Conservation (phyloP, 768 basidiomycete species). For the Lactarius sp. region DNA sequence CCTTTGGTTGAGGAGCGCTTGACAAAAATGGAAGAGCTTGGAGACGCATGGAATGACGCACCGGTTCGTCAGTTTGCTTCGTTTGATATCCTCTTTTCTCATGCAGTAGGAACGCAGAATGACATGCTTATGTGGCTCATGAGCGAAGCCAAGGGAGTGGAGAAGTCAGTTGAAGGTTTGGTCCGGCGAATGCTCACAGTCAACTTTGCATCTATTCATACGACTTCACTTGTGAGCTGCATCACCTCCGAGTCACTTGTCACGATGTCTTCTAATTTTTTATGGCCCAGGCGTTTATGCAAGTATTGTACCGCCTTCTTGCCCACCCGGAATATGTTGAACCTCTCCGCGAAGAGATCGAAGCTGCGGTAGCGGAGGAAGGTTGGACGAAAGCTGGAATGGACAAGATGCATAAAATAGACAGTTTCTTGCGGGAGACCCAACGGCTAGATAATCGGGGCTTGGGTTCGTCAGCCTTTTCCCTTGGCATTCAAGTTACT, state of each 20-base stretch:
- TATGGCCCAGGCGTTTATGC: background rate
- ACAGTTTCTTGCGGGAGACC: conserved; percentile 30
- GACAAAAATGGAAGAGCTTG: conserved; percentile 22
- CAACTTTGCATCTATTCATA: conserved; percentile 39
- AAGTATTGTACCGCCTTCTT: conserved; percentile 26
- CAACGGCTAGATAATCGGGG: conserved; percentile 19
- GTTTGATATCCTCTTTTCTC: background rate
- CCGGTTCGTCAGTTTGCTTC: conserved; percentile 2
- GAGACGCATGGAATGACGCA: background rate
- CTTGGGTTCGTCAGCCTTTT: background rate
- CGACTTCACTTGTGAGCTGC: conserved; percentile 31
- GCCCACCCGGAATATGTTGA: conserved; percentile 27
- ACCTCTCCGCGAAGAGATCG: conserved; percentile 28
- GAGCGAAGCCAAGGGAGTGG: conserved; percentile 28
- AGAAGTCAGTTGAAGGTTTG: conserved; percentile 32
- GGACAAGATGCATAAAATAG: conserved; percentile 27
- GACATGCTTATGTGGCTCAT: conserved; percentile 42
- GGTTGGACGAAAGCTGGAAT: conserved; percentile 22
- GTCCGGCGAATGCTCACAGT: conserved; percentile 33
- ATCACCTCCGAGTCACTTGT: no score
- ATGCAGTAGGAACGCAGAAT: conserved; percentile 28
- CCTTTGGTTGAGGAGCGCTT: conserved; percentile 11
- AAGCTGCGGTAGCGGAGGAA: conserved; percentile 19
- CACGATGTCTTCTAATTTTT: background rate
- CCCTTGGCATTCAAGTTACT: background rate